These are phyloP conservation scores for Termitomyces sp. DNA, from an alignment of 768 basidiomycete genomes.

Conservation along the genomic window DNA sequence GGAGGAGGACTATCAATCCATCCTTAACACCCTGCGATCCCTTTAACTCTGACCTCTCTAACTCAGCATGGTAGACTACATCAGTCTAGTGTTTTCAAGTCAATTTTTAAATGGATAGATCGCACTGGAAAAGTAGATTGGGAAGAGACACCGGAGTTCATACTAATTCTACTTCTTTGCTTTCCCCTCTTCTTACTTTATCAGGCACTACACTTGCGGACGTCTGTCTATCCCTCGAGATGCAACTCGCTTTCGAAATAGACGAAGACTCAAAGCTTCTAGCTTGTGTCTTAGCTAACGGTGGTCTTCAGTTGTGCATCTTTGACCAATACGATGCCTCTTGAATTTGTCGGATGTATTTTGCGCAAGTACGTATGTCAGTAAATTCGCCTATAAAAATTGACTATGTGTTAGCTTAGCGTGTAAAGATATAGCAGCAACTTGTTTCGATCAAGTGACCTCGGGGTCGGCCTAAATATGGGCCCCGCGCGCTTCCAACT, in stretches of 20 bases:
- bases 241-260: not conserved
- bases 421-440: constrained; percentile 15
- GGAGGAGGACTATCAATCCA: constrained; percentile 26
- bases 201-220: too few relatives aligned
- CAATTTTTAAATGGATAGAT: not conserved
- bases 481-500: constrained; percentile 17
- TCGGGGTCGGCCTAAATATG: constrained; percentile 8
- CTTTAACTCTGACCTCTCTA: constrained; percentile 14
- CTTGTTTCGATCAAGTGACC: constrained; percentile 13
- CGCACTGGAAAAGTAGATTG: not conserved
- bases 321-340: too few relatives aligned
- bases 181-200: not conserved
- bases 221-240: not conserved
- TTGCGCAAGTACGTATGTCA: too few relatives aligned
- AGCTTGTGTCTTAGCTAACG: too few relatives aligned
- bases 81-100: not conserved
- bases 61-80: not conserved
- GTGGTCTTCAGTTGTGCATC: too few relatives aligned
- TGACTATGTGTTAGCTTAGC: too few relatives aligned
- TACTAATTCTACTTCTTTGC: not conserved
- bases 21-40: constrained; percentile 29
- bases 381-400: too few relatives aligned
- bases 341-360: too few relatives aligned
- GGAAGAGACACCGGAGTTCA: not conserved
- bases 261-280: too few relatives aligned